A percentile compares a stretch with the other conserved stretches of the same genome.
phyloP scores from a whole-genome alignment of 192 early-diverging fungal genomes.

The Glomus cerebriforme region DNA sequence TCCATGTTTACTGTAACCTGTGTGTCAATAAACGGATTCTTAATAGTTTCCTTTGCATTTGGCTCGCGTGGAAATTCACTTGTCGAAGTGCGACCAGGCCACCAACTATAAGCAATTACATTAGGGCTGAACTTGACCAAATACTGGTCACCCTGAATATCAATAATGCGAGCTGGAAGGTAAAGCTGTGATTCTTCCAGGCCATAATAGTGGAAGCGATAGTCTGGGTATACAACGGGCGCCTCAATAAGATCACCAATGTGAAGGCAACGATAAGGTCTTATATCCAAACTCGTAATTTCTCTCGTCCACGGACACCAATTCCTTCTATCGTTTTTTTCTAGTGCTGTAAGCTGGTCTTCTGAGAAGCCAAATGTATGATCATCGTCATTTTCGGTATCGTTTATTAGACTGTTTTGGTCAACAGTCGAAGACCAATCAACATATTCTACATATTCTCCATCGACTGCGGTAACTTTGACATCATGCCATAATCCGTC shows the following conservation, averaged over 20 bases:
- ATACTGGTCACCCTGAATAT: constrained; percentile 21
- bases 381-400: background rate
- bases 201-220: background rate
- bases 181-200: constrained; percentile 24
- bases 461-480: constrained; percentile 19
- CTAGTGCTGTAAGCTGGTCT: background rate
- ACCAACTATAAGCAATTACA: constrained; percentile 22
- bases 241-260: constrained; percentile 27
- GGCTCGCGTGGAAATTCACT: background rate
- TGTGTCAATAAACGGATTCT: constrained; percentile 2
- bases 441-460: constrained; percentile 8
- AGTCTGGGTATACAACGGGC: constrained; percentile 28
- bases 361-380: background rate
- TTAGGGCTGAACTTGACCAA: constrained; percentile 21
- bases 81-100: constrained; percentile 24
- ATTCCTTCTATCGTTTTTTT: background rate
- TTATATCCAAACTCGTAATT: background rate
- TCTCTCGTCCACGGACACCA: constrained; percentile 24
- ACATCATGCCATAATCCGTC: constrained; percentile 29
- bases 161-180: constrained; percentile 23
- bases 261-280: constrained; percentile 29
- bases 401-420: background rate
- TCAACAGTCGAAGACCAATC: background rate
- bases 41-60: constrained; percentile 10
- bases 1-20: constrained; percentile 21